These are phyloP conservation scores for Talaromyces sp. DNA, from an alignment of 2,329 filamentous ascomycete species.

Conservation along the genomic window DNA sequence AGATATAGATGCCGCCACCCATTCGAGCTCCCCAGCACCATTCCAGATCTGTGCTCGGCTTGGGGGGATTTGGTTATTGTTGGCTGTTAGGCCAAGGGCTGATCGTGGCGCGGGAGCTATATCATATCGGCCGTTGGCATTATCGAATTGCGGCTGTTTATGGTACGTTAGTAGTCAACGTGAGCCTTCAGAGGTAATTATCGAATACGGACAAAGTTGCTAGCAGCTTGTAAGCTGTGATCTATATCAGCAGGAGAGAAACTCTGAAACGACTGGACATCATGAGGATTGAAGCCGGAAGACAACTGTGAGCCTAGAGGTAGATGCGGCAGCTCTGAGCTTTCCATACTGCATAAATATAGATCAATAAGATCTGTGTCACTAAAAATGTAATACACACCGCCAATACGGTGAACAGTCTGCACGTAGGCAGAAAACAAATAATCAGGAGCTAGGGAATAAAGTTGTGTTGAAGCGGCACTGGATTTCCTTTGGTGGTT, in stretches of 20 bases:
- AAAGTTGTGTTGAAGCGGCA: conserved; percentile 21
- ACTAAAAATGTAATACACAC: not conserved
- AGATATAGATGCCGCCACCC: conserved; percentile 22
- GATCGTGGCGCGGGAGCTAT: conserved; percentile 5
- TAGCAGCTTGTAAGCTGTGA: conserved; percentile 17
- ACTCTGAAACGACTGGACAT: conserved; percentile 28
- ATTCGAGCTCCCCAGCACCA: conserved; percentile 20
- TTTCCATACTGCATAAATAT: conserved; percentile 27
- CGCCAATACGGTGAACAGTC: not conserved
- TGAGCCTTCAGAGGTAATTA: not conserved
- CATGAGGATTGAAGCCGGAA: conserved; percentile 24
- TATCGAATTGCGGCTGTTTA: conserved; percentile 14
- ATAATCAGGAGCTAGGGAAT: not conserved
- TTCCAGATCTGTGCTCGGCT: conserved; percentile 15
- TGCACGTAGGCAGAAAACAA: not conserved
- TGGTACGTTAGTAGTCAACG: not conserved
- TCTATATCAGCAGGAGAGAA: conserved; percentile 27
- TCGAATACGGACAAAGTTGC: conserved; percentile 7
- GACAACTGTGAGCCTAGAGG: conserved; percentile 25
- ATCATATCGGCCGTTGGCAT: conserved; percentile 17
- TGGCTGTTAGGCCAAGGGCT: not conserved
- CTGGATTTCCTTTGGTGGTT: conserved; percentile 13
- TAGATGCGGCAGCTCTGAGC: conserved; percentile 22
- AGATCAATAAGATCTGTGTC: not conserved
- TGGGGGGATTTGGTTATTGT: not conserved